These are phyloP conservation scores for Dalechampia spathulata DNA, from an alignment of 441 rosid genomes.

Conservation along the genomic window DNA sequence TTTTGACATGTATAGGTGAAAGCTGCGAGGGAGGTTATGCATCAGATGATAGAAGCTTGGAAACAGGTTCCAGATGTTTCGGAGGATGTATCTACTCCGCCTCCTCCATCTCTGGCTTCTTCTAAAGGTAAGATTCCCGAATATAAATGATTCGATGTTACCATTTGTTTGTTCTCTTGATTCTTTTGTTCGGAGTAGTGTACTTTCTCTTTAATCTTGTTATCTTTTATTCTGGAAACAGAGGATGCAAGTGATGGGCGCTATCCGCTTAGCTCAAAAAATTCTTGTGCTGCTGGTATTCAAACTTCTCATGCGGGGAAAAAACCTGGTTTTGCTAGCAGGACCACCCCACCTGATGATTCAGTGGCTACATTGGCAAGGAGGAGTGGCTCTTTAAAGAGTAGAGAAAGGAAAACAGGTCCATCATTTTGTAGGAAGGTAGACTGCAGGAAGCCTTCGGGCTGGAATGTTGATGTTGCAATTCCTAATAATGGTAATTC, in stretches of 20 bases:
- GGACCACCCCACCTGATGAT: conserved; percentile 41
- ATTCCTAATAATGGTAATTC: conserved; percentile 24
- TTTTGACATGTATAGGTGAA: too few species aligned
- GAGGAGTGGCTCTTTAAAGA: conserved; percentile 43
- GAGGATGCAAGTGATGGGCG: conserved; percentile 54
- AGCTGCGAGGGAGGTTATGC: conserved; percentile 86
- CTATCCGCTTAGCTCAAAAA: conserved; percentile 34
- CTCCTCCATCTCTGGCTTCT: conserved; percentile 54
- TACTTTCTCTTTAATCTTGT: too few species aligned
- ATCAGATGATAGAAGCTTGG: conserved; percentile 79
- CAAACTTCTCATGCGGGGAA: conserved; percentile 24
- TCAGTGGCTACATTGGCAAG: conserved; percentile 37
- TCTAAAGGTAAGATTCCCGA: conserved; percentile 46
- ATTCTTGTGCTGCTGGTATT: conserved; percentile 24
- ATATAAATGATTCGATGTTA: too few species aligned
- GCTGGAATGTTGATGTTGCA: conserved; percentile 46
- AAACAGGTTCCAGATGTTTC: conserved; percentile 79
- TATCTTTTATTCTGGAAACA: conserved; percentile 15
- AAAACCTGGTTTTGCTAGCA: conserved; percentile 28
- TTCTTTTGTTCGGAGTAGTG: too few species aligned
- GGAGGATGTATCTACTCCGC: too few species aligned
- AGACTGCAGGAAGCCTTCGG: conserved; percentile 43
- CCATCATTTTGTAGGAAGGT: conserved; percentile 21
- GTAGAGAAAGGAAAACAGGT: conserved; percentile 40
- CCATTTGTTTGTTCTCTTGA: too few species aligned